Percentiles rank a stretch among this genome's conserved stretches.
Conservation (phyloP, 345 rosid species). For the Brassica juncea region DNA sequence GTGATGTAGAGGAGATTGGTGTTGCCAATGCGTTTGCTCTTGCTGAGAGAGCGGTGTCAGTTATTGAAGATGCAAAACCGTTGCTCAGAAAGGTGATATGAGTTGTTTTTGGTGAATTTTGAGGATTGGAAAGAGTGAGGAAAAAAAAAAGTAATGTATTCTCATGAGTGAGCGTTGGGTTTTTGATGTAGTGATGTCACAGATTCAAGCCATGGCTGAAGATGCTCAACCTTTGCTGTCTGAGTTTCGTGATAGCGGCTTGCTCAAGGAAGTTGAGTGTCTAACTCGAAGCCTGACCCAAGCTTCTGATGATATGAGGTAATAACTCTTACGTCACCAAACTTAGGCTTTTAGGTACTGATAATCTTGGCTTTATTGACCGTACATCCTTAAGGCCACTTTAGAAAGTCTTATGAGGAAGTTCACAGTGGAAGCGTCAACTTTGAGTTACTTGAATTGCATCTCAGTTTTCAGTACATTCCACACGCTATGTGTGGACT, state of each 20-base stretch:
- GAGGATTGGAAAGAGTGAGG: background rate
- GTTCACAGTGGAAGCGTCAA: constrained; percentile 11
- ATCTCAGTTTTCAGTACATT: background rate
- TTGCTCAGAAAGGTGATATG: constrained; percentile 76
- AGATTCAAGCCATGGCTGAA: constrained; percentile 96
- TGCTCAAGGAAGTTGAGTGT: constrained; percentile 84
- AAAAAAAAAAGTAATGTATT: constrained; percentile 26
- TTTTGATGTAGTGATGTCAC: constrained; percentile 80
- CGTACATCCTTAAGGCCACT: background rate
- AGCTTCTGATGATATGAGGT: constrained; percentile 93
- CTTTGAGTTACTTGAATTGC: background rate
- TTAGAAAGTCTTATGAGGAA: background rate
- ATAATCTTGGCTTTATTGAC: background rate
- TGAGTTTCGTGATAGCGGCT: constrained; percentile 76
- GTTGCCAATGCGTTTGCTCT: constrained; percentile 60
- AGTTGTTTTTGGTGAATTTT: constrained; percentile 30
- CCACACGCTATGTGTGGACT: constrained; percentile 1
- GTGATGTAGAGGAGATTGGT: constrained; percentile 83
- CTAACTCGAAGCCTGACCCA: constrained; percentile 82
- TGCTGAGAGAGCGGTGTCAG: constrained; percentile 74
- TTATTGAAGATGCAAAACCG: constrained; percentile 88
- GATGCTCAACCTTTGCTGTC: constrained; percentile 92
- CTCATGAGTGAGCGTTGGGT: constrained; percentile 51
- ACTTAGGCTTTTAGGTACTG: background rate
- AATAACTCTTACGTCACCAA: constrained; percentile 10